Evolutionary conservation across 345 rosid species (phyloP).

Genomic region (Eucalyptus cloeziana): DNA sequence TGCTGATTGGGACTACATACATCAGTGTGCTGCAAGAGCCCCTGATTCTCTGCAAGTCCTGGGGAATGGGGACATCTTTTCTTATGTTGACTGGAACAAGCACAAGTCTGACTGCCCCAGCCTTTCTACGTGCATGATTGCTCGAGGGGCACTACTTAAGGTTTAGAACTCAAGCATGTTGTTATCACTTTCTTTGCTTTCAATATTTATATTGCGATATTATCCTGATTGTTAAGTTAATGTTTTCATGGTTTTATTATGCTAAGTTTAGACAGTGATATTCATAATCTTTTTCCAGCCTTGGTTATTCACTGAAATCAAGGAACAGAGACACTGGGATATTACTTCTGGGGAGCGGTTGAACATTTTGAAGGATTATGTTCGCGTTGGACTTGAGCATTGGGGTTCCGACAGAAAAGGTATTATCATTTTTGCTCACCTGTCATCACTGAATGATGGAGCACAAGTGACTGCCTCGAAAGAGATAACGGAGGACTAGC

Average conservation of each 20-base stretch:
- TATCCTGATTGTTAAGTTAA: not conserved
- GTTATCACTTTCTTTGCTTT: not conserved
- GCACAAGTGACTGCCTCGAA: not conserved
- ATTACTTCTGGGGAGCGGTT: conserved; percentile 75
- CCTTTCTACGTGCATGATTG: conserved; percentile 83
- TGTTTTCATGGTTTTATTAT: not conserved
- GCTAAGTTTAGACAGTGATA: not conserved
- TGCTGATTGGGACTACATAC: conserved; percentile 90
- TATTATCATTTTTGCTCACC: not conserved
- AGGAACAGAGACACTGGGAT: conserved; percentile 96
- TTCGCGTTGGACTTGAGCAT: conserved; percentile 72
- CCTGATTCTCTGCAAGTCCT: conserved; percentile 53
- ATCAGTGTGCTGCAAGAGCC: conserved; percentile 58
- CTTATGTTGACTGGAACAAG: conserved; percentile 79
- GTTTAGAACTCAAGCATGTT: conserved; percentile 11
- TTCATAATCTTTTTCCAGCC: conserved; percentile 38
- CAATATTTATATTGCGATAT: not conserved
- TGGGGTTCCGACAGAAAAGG: conserved; percentile 98
- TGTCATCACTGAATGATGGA: not conserved
- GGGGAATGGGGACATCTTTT: conserved; percentile 83
- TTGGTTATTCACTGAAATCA: conserved; percentile 96
- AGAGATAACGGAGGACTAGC: not conserved
- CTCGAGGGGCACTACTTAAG: conserved; percentile 89
- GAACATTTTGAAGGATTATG: conserved; percentile 75
- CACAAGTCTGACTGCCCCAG: conserved; percentile 66